Conservation (phyloP, 768 basidiomycete species). For the Boletus edulis region DNA sequence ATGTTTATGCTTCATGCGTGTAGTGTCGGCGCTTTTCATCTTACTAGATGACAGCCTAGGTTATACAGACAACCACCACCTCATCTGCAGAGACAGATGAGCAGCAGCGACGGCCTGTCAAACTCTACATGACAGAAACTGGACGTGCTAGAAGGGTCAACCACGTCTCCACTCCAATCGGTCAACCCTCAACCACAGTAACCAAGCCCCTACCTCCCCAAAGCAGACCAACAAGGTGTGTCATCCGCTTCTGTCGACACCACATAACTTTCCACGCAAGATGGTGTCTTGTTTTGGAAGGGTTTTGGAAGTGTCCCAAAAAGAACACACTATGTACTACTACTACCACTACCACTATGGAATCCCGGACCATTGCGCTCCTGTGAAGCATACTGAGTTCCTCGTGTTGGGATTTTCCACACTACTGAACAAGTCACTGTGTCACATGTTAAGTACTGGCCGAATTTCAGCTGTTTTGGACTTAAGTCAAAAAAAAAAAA, state of each 20-base stretch:
- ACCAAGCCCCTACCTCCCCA: not conserved
- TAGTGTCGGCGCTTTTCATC: not conserved
- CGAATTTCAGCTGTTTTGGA: no score
- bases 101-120: not conserved
- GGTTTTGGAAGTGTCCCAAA: no score
- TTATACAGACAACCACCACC: slow-evolving; percentile 1
- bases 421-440: no score
- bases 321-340: no score
- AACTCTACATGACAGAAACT: slow-evolving; percentile 11
- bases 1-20: not conserved
- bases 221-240: not conserved
- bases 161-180: not conserved
- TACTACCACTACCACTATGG: no score
- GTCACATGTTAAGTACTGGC: no score
- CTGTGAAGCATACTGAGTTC: no score
- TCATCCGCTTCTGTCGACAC: not conserved
- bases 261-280: not conserved
- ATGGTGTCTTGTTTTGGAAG: not conserved
- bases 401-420: no score
- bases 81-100: slow-evolving; percentile 13
- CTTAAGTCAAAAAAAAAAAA: no score
- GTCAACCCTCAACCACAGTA: not conserved
- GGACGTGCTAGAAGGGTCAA: not conserved
- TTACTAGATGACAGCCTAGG: slow-evolving; percentile 10
- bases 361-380: no score